Evolutionary conservation across 345 rosid species (phyloP).

Genomic region (Linum tenue): DNA sequence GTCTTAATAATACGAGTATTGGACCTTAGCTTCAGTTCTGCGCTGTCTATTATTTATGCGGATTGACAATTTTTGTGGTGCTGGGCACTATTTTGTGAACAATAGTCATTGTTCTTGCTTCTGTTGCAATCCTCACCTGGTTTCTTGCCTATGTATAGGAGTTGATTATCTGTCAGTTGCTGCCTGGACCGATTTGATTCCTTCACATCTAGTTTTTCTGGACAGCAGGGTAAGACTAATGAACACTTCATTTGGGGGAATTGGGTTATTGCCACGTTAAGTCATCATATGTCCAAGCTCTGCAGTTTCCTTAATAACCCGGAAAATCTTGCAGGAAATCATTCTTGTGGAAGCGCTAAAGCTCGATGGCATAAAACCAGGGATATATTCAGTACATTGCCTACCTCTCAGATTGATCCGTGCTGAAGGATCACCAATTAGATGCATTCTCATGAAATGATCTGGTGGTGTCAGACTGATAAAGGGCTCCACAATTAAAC

Average conservation of each 20-base stretch:
- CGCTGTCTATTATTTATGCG: background rate
- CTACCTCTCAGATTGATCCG: background rate
- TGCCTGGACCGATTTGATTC: constrained; percentile 41
- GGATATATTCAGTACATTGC: background rate
- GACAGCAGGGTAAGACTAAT: constrained; percentile 21
- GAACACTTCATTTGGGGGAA: background rate
- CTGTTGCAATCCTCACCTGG: background rate
- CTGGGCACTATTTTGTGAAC: background rate
- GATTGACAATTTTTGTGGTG: background rate
- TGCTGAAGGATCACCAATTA: background rate
- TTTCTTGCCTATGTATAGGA: constrained; percentile 30
- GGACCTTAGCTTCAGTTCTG: background rate
- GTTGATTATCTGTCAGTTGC: constrained; percentile 72
- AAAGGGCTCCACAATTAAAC: too few relatives aligned
- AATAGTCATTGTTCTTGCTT: background rate
- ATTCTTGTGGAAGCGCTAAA: background rate
- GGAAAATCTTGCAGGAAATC: background rate
- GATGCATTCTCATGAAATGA: constrained; percentile 1
- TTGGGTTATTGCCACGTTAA: background rate
- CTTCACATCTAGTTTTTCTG: constrained; percentile 34
- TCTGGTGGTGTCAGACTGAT: background rate
- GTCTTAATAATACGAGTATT: background rate
- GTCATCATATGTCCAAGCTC: background rate
- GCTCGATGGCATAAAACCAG: background rate
- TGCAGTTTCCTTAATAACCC: background rate